Evolutionary conservation across 495 filamentous ascomycete species (phyloP).

Genomic region (Penicillium steckii): DNA sequence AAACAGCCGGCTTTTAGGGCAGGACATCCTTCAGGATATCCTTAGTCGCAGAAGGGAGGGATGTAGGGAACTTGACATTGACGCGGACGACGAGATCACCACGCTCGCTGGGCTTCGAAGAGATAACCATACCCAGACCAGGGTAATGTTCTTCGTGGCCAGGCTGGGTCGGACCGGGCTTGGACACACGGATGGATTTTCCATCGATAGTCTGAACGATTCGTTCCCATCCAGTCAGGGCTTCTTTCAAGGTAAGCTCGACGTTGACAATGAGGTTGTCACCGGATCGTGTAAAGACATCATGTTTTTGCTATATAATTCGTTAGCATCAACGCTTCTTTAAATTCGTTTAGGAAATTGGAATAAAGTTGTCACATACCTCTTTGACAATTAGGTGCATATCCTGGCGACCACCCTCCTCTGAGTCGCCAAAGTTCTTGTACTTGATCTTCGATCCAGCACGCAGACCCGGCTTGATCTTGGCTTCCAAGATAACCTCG

Average conservation of each 20-base stretch:
- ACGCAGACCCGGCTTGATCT: constrained; percentile 92
- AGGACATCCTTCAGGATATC: constrained; percentile 74
- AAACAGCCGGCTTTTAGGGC: constrained; percentile 21
- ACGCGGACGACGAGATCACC: constrained; percentile 89
- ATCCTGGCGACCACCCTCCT: constrained; percentile 96
- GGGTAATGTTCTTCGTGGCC: constrained; percentile 81
- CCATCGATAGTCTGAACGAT: constrained; percentile 93
- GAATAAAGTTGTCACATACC: constrained; percentile 65
- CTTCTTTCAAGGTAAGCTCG: constrained; percentile 88
- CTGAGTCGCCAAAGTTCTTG: constrained; percentile 91
- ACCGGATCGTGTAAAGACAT: constrained; percentile 76
- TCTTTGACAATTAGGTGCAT: constrained; percentile 91
- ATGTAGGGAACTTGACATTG: constrained; percentile 85
- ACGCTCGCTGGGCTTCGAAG: constrained; percentile 78
- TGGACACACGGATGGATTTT: constrained; percentile 72
- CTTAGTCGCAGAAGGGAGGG: constrained; percentile 74
- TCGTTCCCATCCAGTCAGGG: constrained; percentile 90
- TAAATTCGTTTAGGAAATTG: neutral
- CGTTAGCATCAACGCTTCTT: constrained; percentile 16
- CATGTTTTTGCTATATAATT: constrained; percentile 69
- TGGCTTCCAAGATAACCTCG: constrained; percentile 88
- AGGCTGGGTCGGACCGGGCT: constrained; percentile 79
- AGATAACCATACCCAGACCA: constrained; percentile 83
- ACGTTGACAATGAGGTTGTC: constrained; percentile 79
- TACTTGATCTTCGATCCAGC: constrained; percentile 98